Base-by-base conservation (phyloP, 768 basidiomycete species). In the Suillus americanus region DNA sequence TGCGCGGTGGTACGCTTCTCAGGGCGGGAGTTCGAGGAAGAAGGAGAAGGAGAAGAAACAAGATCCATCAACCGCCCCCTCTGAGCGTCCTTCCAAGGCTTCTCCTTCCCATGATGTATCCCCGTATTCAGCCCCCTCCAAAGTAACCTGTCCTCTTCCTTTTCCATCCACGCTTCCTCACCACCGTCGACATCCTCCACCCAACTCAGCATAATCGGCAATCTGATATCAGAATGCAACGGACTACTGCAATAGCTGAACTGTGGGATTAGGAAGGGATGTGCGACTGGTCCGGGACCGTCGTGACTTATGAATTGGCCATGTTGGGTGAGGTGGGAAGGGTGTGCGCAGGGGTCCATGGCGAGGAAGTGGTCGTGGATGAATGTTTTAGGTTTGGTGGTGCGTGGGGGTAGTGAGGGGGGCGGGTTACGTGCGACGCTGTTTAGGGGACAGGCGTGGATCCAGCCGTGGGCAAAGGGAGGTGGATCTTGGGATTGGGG, bases 41-140 rank as follows among this genome's bases (percentile, higher is more conserved):
- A 13, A 30, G 25, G 7, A 16, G 45, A n/a, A 2, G 23, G 25
- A 50, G 25, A 28, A 50, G 25, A 50, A 28, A 50, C 72, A 67
- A 25, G 75, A 20, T 54, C 72, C 23, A 86, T 79, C 12, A 87
- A 72, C 41, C 79, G 75, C 35, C 80, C 70, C 3, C 87, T 74
- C 65, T 88, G 87, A 16, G 82, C 78, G 28, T 75, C 71, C 65
- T 76, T 67, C 86, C 86, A 87, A 1, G 78, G 77, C 10, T 77
- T 79, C 8, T 69, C 67, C 6, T 67, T 63, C 25, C 73, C 69
- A 61, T 83, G 78, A 60, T 67, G 75, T 33, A 84, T 87, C 20
- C 89, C 90, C 0, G 89, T 90, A 55, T 85, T 89, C 43, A 83
- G 82, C 9, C 90, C 90, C 60, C 90, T 79, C 90, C 90, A 91